Percentiles rank a stretch among this genome's conserved stretches.
Evolutionary conservation across 495 filamentous ascomycete species (phyloP).

Genomic region (Hyaloscypha variabilis): DNA sequence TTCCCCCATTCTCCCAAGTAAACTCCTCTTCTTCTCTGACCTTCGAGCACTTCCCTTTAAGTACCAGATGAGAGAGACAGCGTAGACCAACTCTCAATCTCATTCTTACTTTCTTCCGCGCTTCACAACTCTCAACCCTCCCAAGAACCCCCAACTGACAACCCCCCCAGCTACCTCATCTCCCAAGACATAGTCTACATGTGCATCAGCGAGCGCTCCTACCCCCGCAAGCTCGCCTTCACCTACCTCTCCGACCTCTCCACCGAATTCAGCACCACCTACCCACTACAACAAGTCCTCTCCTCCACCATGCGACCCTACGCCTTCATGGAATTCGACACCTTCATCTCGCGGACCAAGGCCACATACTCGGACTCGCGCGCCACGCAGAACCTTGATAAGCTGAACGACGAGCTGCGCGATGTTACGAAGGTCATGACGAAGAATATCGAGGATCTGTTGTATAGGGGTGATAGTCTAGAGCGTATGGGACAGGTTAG

Average conservation of each 20-base stretch:
- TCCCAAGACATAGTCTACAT: conserved; percentile 82
- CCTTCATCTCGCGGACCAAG: conserved; percentile 91
- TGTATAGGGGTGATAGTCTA: conserved; percentile 92
- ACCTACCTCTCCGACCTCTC: conserved; percentile 95
- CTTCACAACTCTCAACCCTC: not conserved
- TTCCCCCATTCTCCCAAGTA: too few species aligned
- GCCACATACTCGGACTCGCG: conserved; percentile 93
- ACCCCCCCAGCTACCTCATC: conserved; percentile 78
- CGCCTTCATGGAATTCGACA: conserved; percentile 97
- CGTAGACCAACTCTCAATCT: not conserved
- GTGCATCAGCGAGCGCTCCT: conserved; percentile 88
- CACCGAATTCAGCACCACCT: conserved; percentile 87
- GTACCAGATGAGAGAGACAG: too few species aligned
- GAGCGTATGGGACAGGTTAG: conserved; percentile 98
- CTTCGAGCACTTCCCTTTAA: too few species aligned
- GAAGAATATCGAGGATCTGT: conserved; percentile 98
- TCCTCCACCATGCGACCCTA: conserved; percentile 81
- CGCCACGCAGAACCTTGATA: conserved; percentile 80
- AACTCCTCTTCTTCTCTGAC: too few species aligned
- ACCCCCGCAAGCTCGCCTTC: conserved; percentile 97
- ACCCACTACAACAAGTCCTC: conserved; percentile 71
- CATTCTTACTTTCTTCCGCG: not conserved
- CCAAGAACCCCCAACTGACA: not conserved
- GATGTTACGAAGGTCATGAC: conserved; percentile 99
- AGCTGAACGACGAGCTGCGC: conserved; percentile 86